A percentile compares a stretch with the other conserved stretches of the same genome.
Conservation (phyloP, 2,329 filamentous ascomycete genomes). For the Colletotrichum neosansevieriae region DNA sequence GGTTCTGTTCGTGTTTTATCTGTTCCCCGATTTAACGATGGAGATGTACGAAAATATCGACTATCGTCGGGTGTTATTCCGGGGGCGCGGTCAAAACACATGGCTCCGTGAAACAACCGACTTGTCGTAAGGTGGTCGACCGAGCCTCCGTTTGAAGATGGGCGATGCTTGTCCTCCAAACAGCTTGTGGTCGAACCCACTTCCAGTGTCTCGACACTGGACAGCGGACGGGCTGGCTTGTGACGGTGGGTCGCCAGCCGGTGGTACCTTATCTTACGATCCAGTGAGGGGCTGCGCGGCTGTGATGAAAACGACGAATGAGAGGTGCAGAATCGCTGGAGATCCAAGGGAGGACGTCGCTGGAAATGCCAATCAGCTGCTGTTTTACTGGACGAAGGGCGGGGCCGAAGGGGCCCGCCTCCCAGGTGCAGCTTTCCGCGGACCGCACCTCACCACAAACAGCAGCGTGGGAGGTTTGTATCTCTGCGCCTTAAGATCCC, state of each 20-base stretch:
- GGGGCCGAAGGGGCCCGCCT: conserved; percentile 20
- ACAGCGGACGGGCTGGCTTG: conserved; percentile 26
- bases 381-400: conserved; percentile 16
- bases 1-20: conserved; percentile 6
- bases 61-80: conserved; percentile 18
- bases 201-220: neutral
- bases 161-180: conserved; percentile 11
- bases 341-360: conserved; percentile 14
- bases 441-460: too few relatives aligned
- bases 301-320: conserved; percentile 32
- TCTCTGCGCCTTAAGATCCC: neutral
- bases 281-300: conserved; percentile 26
- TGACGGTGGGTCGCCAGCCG: conserved; percentile 22
- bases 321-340: conserved; percentile 22
- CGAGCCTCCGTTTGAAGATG: conserved; percentile 18
- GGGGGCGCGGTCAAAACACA: conserved; percentile 15
- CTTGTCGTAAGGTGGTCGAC: conserved; percentile 24
- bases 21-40: conserved; percentile 11
- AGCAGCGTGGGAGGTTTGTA: too few relatives aligned
- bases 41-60: neutral
- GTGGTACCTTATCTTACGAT: neutral
- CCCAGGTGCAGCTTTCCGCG: conserved; percentile 29
- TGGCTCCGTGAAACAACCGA: conserved; percentile 21
- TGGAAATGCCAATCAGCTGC: conserved; percentile 28
- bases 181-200: neutral